phyloP scores from a whole-genome alignment of 2,329 filamentous ascomycete genomes.

The Teratosphaeria zuluensis region DNA sequence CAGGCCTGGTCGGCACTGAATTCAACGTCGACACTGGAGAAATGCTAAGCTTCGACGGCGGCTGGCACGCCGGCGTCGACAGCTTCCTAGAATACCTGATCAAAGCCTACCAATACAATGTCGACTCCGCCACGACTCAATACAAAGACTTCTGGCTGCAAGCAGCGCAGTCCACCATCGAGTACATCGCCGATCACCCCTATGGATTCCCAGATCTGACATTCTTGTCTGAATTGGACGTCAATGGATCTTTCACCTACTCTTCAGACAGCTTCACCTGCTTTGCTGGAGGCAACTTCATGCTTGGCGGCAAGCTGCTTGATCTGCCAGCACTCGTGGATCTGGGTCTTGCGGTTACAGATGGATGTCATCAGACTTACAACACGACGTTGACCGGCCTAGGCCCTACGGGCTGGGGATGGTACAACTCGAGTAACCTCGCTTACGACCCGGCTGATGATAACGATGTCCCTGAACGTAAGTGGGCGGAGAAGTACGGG shows the following conservation, averaged over 20 bases:
- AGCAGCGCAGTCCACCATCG: conserved; percentile 4
- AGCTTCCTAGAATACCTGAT: conserved; percentile 8
- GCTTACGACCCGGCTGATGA: conserved; percentile 8
- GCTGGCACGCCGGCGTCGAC: conserved; percentile 7
- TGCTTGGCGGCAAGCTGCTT: conserved; percentile 7
- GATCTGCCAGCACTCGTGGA: conserved; percentile 18
- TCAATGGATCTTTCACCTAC: conserved; percentile 3
- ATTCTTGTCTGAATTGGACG: conserved; percentile 6
- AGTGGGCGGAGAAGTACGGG: conserved; percentile 7
- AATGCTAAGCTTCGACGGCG: conserved; percentile 6
- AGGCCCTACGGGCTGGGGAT: conserved; percentile 63
- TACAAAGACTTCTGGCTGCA: conserved; percentile 8
- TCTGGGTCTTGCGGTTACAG: conserved; percentile 15
- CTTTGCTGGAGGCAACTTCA: conserved; percentile 9
- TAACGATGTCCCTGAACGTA: conserved; percentile 10
- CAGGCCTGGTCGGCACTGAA: conserved; percentile 8
- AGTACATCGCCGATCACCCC: conserved; percentile 5
- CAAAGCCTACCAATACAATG: conserved; percentile 7
- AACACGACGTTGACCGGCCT: conserved; percentile 25
- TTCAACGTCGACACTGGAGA: conserved; percentile 14
- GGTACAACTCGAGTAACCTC: conserved; percentile 15
- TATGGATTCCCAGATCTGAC: conserved; percentile 5
- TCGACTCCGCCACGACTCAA: conserved; percentile 1
- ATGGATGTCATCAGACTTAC: conserved; percentile 24
- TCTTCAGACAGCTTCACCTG: conserved; percentile 4